phyloP scores from a whole-genome alignment of 805 yeast species.

The Ogataea parapolymorpha region DNA sequence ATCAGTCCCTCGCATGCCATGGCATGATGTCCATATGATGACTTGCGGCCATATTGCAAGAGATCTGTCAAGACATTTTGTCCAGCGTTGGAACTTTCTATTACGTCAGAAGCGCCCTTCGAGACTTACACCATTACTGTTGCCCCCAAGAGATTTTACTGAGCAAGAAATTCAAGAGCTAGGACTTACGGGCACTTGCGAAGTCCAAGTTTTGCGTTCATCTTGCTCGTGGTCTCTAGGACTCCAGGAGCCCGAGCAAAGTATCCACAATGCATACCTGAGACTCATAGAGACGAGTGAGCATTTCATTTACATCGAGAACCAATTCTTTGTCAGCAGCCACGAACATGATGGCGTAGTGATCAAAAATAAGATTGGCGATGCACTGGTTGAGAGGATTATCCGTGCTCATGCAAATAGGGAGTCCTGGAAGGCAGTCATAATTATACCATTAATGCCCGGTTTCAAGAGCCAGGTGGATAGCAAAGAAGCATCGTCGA shows the following conservation, averaged over 20 bases:
- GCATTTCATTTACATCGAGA: conserved; percentile 91
- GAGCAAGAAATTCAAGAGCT: conserved; percentile 62
- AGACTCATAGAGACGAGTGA: conserved; percentile 88
- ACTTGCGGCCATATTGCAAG: conserved; percentile 92
- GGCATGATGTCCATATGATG: conserved; percentile 99
- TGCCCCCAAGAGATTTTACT: conserved; percentile 89
- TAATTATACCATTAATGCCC: conserved; percentile 94
- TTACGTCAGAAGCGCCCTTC: conserved; percentile 93
- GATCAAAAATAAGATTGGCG: conserved; percentile 87
- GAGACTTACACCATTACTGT: conserved; percentile 82
- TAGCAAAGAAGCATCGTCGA: conserved; percentile 89
- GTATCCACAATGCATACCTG: conserved; percentile 90
- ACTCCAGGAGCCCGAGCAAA: conserved; percentile 74
- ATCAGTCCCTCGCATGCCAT: conserved; percentile 90
- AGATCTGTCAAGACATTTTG: conserved; percentile 89
- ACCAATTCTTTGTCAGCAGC: conserved; percentile 92
- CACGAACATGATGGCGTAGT: conserved; percentile 79
- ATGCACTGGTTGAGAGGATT: conserved; percentile 95
- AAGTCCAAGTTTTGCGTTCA: conserved; percentile 84
- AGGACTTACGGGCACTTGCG: conserved; percentile 80
- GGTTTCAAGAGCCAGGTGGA: conserved; percentile 95
- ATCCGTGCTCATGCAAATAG: conserved; percentile 79
- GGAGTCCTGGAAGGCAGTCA: conserved; percentile 83
- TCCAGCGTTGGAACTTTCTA: conserved; percentile 95
- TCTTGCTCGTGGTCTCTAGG: conserved; percentile 95